phyloP scores from a whole-genome alignment of 179 eudicot genomes.

The Beta lomatogona region DNA sequence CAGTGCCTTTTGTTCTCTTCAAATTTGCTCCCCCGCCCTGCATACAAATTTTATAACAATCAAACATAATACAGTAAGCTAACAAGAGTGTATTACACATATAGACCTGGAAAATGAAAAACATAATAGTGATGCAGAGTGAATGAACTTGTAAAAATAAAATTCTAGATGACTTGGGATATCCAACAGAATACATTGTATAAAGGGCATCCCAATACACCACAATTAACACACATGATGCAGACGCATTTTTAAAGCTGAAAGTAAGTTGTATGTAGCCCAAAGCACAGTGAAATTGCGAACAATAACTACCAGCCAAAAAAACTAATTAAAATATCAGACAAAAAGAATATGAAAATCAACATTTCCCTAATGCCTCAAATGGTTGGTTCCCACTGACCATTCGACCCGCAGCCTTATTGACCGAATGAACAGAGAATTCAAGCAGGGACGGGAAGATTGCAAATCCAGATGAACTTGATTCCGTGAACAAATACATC shows the following conservation, averaged over 20 bases:
- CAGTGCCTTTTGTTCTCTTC: constrained; percentile 48
- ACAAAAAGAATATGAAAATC: background rate
- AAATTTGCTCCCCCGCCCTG: constrained; percentile 78
- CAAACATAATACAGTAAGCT: background rate
- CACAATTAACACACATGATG: background rate
- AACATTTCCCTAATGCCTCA: background rate
- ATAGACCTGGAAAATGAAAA: background rate
- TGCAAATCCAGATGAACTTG: no score
- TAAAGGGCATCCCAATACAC: background rate
- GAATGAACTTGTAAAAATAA: background rate
- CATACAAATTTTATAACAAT: constrained; percentile 12
- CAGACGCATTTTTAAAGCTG: background rate
- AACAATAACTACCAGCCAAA: background rate
- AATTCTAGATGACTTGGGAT: background rate
- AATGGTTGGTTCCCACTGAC: no score
- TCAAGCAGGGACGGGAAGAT: no score
- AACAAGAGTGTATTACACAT: background rate
- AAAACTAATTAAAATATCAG: background rate
- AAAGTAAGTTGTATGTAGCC: background rate
- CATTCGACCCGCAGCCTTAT: no score
- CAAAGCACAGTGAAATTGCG: background rate
- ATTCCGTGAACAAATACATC: no score
- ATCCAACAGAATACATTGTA: background rate
- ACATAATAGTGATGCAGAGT: background rate
- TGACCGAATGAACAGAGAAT: no score